phyloP scores from a whole-genome alignment of 306 rosid genomes.

The Cyamopsis tetragonoloba region DNA sequence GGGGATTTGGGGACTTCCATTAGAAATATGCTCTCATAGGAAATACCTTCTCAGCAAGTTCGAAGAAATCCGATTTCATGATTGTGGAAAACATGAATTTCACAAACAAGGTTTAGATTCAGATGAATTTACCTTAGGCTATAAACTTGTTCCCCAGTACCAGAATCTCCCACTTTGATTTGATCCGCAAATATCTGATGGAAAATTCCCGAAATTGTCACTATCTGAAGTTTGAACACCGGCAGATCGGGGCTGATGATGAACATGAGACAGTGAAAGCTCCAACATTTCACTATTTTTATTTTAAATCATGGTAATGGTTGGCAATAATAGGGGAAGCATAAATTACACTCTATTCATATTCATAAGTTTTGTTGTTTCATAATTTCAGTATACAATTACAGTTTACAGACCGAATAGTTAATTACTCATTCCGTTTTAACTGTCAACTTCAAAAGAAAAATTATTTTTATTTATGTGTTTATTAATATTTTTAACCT shows the following conservation, averaged over 20 bases:
- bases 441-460: too few species aligned
- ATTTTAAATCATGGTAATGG: too few species aligned
- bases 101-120: background rate
- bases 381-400: too few species aligned
- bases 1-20: conserved; percentile 73
- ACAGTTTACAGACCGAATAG: too few species aligned
- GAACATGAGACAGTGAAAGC: background rate
- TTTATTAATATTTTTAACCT: too few species aligned
- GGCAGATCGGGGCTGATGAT: background rate
- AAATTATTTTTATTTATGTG: too few species aligned
- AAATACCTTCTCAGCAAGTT: background rate
- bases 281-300: too few species aligned
- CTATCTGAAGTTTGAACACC: background rate
- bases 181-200: conserved; percentile 16
- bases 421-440: too few species aligned
- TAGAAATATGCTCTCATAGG: conserved; percentile 12
- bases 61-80: background rate
- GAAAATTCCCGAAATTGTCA: background rate
- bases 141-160: background rate
- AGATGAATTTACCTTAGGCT: conserved; percentile 13
- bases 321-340: too few species aligned
- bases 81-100: background rate
- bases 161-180: too few species aligned
- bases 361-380: too few species aligned
- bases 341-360: too few species aligned